Conservation (phyloP, 805 yeast genomes). For the Candida caryicola region DNA sequence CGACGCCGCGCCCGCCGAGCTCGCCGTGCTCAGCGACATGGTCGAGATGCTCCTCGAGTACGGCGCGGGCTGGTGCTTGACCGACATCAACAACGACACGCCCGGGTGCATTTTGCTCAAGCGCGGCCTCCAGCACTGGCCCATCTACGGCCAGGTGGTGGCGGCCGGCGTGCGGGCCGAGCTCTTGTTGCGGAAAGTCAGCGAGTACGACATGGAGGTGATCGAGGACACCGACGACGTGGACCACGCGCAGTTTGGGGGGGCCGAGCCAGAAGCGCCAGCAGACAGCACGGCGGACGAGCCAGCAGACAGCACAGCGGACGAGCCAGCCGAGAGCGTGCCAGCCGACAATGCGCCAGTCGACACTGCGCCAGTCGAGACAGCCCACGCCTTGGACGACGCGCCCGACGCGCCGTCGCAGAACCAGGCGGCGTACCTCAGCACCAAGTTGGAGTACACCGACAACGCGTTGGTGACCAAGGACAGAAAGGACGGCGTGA, state of each 20-base stretch:
- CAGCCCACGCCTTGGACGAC: conserved; percentile 9
- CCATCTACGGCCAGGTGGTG: conserved; percentile 52
- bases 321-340: not conserved
- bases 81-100: conserved; percentile 68
- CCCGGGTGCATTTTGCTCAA: conserved; percentile 79
- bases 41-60: conserved; percentile 67
- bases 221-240: conserved; percentile 38
- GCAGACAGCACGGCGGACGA: not conserved
- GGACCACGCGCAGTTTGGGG: conserved; percentile 23
- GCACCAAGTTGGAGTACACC: conserved; percentile 63
- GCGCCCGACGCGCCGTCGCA: conserved; percentile 52
- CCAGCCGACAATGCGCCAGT: conserved; percentile 1
- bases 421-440: conserved; percentile 60
- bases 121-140: conserved; percentile 39
- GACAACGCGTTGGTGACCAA: conserved; percentile 70
- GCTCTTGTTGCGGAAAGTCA: conserved; percentile 67
- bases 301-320: too few relatives aligned
- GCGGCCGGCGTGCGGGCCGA: conserved; percentile 93
- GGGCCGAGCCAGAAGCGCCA: not conserved
- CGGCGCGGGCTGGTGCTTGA: conserved; percentile 91
- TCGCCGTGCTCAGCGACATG: conserved; percentile 46
- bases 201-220: conserved; percentile 62
- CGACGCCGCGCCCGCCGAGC: conserved; percentile 43
- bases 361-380: conserved; percentile 4
- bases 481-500: conserved; percentile 80